phyloP scores from a whole-genome alignment of 2,329 filamentous ascomycete genomes.

The Pseudogymnoascus verrucosus region DNA sequence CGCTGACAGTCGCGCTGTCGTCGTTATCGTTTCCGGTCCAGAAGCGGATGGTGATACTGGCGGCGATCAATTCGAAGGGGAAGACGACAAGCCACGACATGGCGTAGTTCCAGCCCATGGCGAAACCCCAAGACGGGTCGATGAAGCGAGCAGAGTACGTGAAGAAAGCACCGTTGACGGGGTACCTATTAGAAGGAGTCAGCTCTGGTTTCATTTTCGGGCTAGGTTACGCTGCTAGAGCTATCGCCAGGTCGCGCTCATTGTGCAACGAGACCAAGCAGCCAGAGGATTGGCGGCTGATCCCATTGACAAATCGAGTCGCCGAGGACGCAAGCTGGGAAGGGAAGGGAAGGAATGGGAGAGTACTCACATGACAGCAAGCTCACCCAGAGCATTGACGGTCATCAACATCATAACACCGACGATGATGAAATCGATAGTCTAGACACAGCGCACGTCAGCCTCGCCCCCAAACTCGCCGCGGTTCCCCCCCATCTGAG shows the following conservation, averaged over 20 bases:
- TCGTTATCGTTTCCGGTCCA: conserved; percentile 36
- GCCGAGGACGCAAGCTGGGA: too few species aligned
- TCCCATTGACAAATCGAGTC: neutral
- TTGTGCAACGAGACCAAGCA: neutral
- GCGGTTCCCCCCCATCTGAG: too few species aligned
- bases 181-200: conserved; percentile 33
- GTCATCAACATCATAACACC: conserved; percentile 52
- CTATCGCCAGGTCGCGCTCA: neutral
- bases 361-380: conserved; percentile 38
- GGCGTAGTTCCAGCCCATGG: conserved; percentile 46
- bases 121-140: conserved; percentile 47
- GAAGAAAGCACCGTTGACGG: conserved; percentile 55
- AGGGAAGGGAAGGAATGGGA: neutral
- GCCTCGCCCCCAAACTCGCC: too few species aligned
- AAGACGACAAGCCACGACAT: conserved; percentile 42
- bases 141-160: conserved; percentile 54
- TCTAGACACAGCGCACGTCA: neutral
- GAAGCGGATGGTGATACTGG: conserved; percentile 45
- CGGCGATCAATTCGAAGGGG: conserved; percentile 47
- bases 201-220: neutral
- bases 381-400: conserved; percentile 51
- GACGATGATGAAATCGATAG: conserved; percentile 45
- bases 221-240: neutral
- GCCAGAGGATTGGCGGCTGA: neutral
- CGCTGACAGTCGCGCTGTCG: conserved; percentile 33